Conservation (phyloP, 2,329 filamentous ascomycete species). For the Penicillium sp. region DNA sequence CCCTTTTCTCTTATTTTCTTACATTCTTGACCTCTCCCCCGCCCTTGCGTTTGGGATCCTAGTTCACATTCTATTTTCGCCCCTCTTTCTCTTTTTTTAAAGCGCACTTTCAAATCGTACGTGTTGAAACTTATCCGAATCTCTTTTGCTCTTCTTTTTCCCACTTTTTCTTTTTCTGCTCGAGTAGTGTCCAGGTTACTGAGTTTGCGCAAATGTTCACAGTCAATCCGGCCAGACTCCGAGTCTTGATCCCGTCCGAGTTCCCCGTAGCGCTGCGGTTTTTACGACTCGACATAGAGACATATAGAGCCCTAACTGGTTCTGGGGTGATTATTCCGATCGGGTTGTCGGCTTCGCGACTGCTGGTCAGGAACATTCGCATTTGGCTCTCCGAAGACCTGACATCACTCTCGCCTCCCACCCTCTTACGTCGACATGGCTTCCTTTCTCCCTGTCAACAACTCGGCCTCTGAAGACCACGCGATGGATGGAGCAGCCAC, state of each 20-base stretch:
- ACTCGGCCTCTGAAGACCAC: conserved; percentile 46
- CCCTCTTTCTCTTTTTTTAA: conserved; percentile 3
- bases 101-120: conserved; percentile 10
- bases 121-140: not conserved
- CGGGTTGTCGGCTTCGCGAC: conserved; percentile 21
- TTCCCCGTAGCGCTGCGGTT: conserved; percentile 17
- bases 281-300: conserved; percentile 10
- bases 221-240: conserved; percentile 17
- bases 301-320: conserved; percentile 13
- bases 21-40: conserved; percentile 8
- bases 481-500: conserved; percentile 54
- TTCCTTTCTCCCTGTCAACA: conserved; percentile 61
- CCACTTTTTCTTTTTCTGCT: not conserved
- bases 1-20: conserved; percentile 12
- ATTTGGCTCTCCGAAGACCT: conserved; percentile 24
- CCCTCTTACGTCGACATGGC: conserved; percentile 44
- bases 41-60: conserved; percentile 18
- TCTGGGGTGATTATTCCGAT: conserved; percentile 18
- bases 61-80: conserved; percentile 10
- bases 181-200: conserved; percentile 10
- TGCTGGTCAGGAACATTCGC: conserved; percentile 17
- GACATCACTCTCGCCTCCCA: conserved; percentile 26
- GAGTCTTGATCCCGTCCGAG: conserved; percentile 13
- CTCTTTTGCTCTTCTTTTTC: not conserved
- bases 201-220: conserved; percentile 21